These are phyloP conservation scores for Cenococcum geophilum DNA, from an alignment of 495 filamentous ascomycete species.

Conservation along the genomic window DNA sequence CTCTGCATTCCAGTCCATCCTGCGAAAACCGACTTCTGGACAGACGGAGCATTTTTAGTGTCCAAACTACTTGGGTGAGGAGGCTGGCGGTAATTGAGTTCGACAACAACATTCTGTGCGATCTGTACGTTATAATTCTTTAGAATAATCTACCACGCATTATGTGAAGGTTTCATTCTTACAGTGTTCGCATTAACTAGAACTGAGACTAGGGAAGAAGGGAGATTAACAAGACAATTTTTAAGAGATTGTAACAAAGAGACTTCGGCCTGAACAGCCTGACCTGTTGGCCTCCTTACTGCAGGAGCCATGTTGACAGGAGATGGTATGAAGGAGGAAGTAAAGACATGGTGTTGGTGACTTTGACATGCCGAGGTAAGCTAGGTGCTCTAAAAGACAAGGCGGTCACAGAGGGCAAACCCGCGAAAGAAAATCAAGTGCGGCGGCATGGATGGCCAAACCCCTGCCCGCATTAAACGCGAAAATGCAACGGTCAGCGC, in stretches of 20 bases:
- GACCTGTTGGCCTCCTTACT: slow-evolving; percentile 49
- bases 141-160: neutral
- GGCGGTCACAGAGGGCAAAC: neutral
- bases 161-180: slow-evolving; percentile 35
- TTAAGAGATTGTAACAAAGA: slow-evolving; percentile 70
- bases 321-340: neutral
- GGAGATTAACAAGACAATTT: slow-evolving; percentile 91
- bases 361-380: slow-evolving; percentile 21
- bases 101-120: slow-evolving; percentile 92
- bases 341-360: neutral
- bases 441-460: neutral
- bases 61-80: slow-evolving; percentile 21
- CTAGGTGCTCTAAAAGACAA: slow-evolving; percentile 2
- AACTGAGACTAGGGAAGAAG: slow-evolving; percentile 71
- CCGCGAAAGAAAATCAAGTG: neutral
- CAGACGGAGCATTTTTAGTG: slow-evolving; percentile 39
- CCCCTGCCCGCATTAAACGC: neutral
- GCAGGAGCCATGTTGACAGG: slow-evolving; percentile 22
- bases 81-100: slow-evolving; percentile 50
- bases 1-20: slow-evolving; percentile 98
- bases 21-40: slow-evolving; percentile 66
- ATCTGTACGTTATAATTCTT: slow-evolving; percentile 45
- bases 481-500: neutral
- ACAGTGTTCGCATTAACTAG: slow-evolving; percentile 85
- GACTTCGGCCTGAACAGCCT: slow-evolving; percentile 65